Evolutionary conservation across 2,329 filamentous ascomycete genomes (phyloP), one percentile per base, ranked within the genome.

Genomic region (Aspergillus japonicus): DNA sequence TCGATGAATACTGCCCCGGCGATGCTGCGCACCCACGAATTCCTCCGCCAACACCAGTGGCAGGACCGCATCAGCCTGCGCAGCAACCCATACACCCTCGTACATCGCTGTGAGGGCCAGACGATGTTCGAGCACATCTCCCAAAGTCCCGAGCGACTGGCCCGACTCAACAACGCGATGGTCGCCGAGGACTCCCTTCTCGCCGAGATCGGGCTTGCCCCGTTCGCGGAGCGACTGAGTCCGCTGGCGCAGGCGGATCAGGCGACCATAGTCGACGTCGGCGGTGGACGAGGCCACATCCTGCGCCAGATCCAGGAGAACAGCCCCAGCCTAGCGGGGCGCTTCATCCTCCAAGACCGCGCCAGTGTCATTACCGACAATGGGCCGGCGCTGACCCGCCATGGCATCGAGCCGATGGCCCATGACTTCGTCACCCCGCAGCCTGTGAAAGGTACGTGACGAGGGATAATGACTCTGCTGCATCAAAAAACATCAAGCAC

Each of bases 361-460:
- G 57, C 60, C 4, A 58, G 47, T 23, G 64, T 61, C 21, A 59
- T 64, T 12, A 53, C 60, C 21, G 60, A 64, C 26, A 59, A 65
- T 48, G 59, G 60, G 11, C 47, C 52, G 4, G 55, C 59, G 14
- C 52, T 62, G 14, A 44, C 58, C 10, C 24, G 51, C 2, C 31
- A 60, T 23, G 62, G 57, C 1, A 66, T 71, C 26, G 62, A 66
- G 50, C 33, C 54, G 2, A 63, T 63, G 59, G 50, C 47, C 6
- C 57, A 69, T 60, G 64, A 68, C 39, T 69, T 69, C 31, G 69
- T 69, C 59, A 51, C 54, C 2, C 57, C 61, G 1, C 66, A 69
- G 26, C 66, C 66, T 10, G 54, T 71, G 14, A 61, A 65, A 62
- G 66, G 66, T 68, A 29, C 7, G 2, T 29, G 7, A 29, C 26